Base-by-base conservation (phyloP, 805 yeast genomes). In the Suhomyces xylopsoci region DNA sequence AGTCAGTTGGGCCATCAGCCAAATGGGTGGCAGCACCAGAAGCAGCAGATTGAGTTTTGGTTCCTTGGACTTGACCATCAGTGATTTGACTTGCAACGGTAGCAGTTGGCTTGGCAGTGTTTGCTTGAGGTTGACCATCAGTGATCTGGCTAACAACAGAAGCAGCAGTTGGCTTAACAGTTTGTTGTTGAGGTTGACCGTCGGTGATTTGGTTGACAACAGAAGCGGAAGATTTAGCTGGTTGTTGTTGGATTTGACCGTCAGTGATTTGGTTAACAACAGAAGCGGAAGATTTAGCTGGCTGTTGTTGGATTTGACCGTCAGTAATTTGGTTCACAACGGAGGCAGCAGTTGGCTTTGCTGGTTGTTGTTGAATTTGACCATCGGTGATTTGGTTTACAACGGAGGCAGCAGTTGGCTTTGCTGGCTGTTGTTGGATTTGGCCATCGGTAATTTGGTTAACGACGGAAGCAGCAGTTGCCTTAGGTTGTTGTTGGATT, bases 401-500 rank as follows among this genome's bases (percentile, higher is more conserved):
- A 5, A 28, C 30, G 5, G 30, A 28, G 10, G 30, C 30, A 28
- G 30, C 30, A 5, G 30, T 28, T 10, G 30, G 5, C 30, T 28
- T 28, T 5, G 14, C 5, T 28, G 22, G 22, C 22, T 28, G 32
- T 15, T 62, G 59, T 58, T 67, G 72, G 42, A 65, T 59, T 58
- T 68, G 72, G 45, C 72, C 69, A 53, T 63, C 72, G 34, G 65
- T 60, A 45, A 68, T 69, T 58, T 80, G 84, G 55, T 79, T 68
- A 45, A 71, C 72, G 41, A 69, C 68, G 3, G 52, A 45, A 17
- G 73, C 65, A 69, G 57, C 67, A 20, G 63, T 51, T 15, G 61
- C 59, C 26, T 63, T 53, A 24, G 58, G 51, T 47, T 55, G 45
- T 24, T 42, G 41, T 45, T 53, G 48, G 55, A 44, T 41, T 58